Evolutionary conservation across 495 filamentous ascomycete genomes (phyloP), one percentile per base, ranked within the genome.

Genomic region (Neurospora tetrasperma): DNA sequence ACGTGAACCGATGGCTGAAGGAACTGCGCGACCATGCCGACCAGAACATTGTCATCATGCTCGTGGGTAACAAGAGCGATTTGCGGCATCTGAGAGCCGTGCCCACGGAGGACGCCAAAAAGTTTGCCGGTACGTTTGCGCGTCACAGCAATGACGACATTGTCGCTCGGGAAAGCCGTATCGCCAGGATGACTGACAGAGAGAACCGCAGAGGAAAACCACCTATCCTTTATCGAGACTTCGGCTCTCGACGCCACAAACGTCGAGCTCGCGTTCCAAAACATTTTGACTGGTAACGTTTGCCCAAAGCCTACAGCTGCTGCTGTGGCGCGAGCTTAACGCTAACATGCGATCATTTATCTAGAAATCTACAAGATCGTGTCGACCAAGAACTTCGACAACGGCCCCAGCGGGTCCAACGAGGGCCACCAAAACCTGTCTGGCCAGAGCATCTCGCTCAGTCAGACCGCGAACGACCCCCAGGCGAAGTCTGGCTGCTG

Each of bases 61-160:
- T 99, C 78, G 96, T 98, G 70, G 96, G 96, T 76, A 99, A 99
- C 88, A 99, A 99, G 92, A 98, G 95, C 81, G 96, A 99, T 97
- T 91, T 97, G 89, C 90, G 94, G 84, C 96, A 99, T 85, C 86
- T 99, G 82, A 89, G 96, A 80, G 96, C 96, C 73, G 96, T 99
- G 71, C 94, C 96, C 71, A 99, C 96, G 72, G 96, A 99, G 79
- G 96, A 98, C 83, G 96, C 95, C 76, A 99, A 98, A 86, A 86
- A 91, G 76, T 98, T 99, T 90, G 96, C 96, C 66, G 97, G 96
- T 98, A 86, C 74, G 93, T 82, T 82, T 48, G 71, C 66, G 39
- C 31, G 59, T 48, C 41, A 20, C 38, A 41, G 48, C 16, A 38
- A 68, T 14, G 70, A 66, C 43, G 10, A 54, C 59, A 20, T 20